Evolutionary conservation across 148 eudicot species (phyloP).

Genomic region (Chenopodium album): DNA sequence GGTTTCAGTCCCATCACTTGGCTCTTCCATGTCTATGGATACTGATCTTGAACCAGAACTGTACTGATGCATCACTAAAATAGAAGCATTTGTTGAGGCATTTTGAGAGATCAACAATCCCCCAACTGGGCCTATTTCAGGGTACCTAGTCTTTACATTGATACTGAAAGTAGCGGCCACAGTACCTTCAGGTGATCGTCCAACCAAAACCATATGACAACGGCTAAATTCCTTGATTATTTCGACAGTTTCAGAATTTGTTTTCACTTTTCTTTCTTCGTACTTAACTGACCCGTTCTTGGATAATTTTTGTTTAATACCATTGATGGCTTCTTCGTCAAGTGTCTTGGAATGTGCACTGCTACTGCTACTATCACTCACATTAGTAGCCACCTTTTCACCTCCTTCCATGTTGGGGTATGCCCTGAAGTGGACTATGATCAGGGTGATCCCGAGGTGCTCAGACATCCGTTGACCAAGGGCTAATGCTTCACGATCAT

Average conservation of each 20-base stretch:
- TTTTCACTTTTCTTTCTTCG: constrained; percentile 48
- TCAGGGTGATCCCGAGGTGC: constrained; percentile 66
- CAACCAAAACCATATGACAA: constrained; percentile 60
- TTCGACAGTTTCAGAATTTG: constrained; percentile 30
- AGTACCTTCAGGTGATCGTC: constrained; percentile 59
- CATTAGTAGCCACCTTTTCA: constrained; percentile 36
- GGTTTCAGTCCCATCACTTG: constrained; percentile 35
- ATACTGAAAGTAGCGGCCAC: constrained; percentile 31
- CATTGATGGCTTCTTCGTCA: constrained; percentile 41
- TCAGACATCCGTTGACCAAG: constrained; percentile 71
- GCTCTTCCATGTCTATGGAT: constrained; percentile 30
- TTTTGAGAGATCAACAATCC: constrained; percentile 47
- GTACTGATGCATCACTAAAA: constrained; percentile 67
- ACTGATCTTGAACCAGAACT: constrained; percentile 27
- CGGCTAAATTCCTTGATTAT: constrained; percentile 33
- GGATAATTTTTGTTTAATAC: constrained; percentile 27
- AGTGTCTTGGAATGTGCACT: constrained; percentile 11
- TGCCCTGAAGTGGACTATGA: constrained; percentile 43
- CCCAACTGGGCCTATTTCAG: constrained; percentile 66
- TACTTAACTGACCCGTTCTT: constrained; percentile 40
- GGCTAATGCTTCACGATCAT: constrained; percentile 78
- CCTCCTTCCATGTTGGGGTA: constrained; percentile 35
- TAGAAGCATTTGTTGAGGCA: constrained; percentile 50
- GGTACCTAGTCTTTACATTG: constrained; percentile 40
- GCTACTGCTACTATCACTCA: constrained; percentile 26